These are phyloP conservation scores for Trebouxia sp. DNA, from an alignment of 139 green algal species.

Conservation along the genomic window DNA sequence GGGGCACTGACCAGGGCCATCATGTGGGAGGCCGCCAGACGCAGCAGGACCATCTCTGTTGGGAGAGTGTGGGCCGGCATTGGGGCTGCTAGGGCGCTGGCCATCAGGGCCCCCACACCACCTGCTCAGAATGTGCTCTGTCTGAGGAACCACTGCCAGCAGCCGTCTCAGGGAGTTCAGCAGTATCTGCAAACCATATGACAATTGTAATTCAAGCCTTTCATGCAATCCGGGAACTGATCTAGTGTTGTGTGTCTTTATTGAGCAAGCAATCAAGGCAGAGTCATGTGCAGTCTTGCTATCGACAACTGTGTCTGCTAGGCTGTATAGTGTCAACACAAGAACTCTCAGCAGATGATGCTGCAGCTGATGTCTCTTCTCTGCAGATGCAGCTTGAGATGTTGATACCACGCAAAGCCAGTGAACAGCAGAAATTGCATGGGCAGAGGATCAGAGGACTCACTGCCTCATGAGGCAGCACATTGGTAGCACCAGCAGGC, in stretches of 20 bases:
- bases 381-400: not conserved
- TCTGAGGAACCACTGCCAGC: conserved; percentile 52
- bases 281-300: conserved; percentile 33
- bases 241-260: too few species aligned
- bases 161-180: conserved; percentile 60
- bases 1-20: not conserved
- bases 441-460: not conserved
- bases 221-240: too few species aligned
- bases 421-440: not conserved
- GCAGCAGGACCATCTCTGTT: not conserved
- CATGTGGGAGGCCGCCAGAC: conserved; percentile 2
- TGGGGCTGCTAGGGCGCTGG: conserved; percentile 2
- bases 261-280: too few species aligned
- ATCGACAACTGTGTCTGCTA: not conserved
- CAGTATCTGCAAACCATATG: conserved; percentile 62
- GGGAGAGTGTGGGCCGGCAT: not conserved
- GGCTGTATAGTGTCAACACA: not conserved
- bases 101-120: conserved; percentile 44
- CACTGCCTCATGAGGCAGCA: conserved; percentile 25
- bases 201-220: too few species aligned
- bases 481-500: not conserved
- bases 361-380: not conserved
- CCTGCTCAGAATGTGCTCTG: conserved; percentile 45
- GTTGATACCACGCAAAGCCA: too few species aligned
- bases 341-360: not conserved